Percentiles rank a stretch among this genome's conserved stretches.
These are phyloP conservation scores for Beauveria asiatica DNA, from an alignment of 2,329 filamentous ascomycete species.

Conservation along the genomic window DNA sequence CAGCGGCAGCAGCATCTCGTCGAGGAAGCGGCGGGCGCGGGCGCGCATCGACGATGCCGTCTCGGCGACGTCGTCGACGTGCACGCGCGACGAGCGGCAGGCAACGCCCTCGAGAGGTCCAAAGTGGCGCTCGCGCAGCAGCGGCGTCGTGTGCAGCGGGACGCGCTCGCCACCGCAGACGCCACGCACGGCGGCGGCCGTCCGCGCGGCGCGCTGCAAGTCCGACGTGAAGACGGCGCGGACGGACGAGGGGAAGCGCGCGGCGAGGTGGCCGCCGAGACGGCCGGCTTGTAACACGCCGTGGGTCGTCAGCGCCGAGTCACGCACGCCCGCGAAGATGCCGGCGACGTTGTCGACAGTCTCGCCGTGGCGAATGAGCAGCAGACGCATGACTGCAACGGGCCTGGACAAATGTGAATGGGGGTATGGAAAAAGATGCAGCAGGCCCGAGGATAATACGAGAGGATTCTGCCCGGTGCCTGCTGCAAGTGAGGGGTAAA, in stretches of 20 bases:
- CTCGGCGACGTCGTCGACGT: constrained; percentile 49
- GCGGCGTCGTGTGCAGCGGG: constrained; percentile 23
- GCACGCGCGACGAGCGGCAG: constrained; percentile 30
- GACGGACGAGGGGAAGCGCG: constrained; percentile 14
- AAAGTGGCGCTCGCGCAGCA: constrained; percentile 65
- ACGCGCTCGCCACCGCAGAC: constrained; percentile 27
- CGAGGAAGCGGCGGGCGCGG: constrained; percentile 59
- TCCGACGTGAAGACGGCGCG: constrained; percentile 62
- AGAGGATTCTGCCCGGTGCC: background rate
- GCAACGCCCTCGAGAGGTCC: constrained; percentile 60
- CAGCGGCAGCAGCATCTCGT: constrained; percentile 45
- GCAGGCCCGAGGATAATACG: background rate
- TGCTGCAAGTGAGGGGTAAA: background rate
- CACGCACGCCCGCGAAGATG: constrained; percentile 69
- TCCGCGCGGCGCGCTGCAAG: constrained; percentile 63
- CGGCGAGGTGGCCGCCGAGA: constrained; percentile 55
- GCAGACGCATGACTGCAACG: constrained; percentile 35
- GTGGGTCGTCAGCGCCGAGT: constrained; percentile 74
- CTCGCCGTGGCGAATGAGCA: constrained; percentile 81
- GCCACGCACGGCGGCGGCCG: constrained; percentile 58
- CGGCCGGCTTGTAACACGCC: constrained; percentile 70
- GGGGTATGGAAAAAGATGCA: background rate
- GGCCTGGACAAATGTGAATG: background rate
- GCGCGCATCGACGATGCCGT: constrained; percentile 55
- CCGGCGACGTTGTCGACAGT: constrained; percentile 82